These are phyloP conservation scores for Lentinula raphanica DNA, from an alignment of 768 basidiomycete genomes.

Conservation along the genomic window DNA sequence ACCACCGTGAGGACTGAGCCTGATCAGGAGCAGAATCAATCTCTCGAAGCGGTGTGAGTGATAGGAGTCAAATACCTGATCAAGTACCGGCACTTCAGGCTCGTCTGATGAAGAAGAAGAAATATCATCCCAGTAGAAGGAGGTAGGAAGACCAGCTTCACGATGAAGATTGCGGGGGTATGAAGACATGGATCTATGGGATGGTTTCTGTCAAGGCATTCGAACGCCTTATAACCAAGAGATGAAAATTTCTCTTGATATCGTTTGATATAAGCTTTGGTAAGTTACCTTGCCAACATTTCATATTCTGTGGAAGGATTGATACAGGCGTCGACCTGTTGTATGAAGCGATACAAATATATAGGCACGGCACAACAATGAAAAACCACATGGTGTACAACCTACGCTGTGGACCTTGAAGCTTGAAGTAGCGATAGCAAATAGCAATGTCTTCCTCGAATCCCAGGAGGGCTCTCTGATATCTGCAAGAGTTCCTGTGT, in stretches of 20 bases:
- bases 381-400: no score
- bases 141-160: slow-evolving; percentile 1
- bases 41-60: no score
- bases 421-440: no score
- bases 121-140: background rate
- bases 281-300: slow-evolving; percentile 6
- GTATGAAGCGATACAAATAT: background rate
- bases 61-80: background rate
- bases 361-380: background rate
- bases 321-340: background rate
- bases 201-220: background rate
- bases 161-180: background rate
- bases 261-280: background rate
- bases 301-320: background rate
- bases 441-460: no score
- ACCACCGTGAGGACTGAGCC: slow-evolving; percentile 8
- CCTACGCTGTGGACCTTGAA: no score
- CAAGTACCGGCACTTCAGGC: background rate
- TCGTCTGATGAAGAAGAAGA: background rate
- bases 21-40: no score
- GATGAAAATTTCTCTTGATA: background rate
- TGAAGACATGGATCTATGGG: background rate
- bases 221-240: background rate
- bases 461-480: no score
- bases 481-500: no score